Evolutionary conservation across 2,329 filamentous ascomycete species (phyloP), one percentile per base, ranked within the genome.

Genomic region (Claviceps africana): DNA sequence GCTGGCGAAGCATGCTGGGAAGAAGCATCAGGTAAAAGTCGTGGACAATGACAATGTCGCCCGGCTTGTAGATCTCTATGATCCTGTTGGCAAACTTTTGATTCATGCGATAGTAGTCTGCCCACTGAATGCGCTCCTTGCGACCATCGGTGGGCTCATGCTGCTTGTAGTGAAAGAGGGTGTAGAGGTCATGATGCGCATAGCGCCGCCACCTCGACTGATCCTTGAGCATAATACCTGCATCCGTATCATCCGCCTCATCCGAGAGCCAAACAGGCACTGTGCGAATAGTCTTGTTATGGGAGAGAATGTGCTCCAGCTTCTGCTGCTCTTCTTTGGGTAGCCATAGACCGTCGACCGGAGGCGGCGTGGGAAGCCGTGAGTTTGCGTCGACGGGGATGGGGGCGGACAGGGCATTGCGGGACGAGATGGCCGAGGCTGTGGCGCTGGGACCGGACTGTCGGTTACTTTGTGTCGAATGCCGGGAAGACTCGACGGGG

Each of bases 91-190:
- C 90, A 61, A 96, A 96, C 57, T 88, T 83, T 63, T 88, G 84
- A 71, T 96, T 97, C 80, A 96, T 85, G 51, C 85, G 83, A 66
- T 89, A 86, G 70, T 95, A 97, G 69, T 97, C 89, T 28, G 85
- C 82, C 90, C 91, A 97, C 60, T 89, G 83, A 43, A 85, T 76
- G 51, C 87, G 82, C 64, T 93, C 87, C 19, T 82, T 81, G 58
- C 86, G 82, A 37, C 89, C 89, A 65, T 96, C 87, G 13, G 83
- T 87, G 1, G 91, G 88, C 65, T 90, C 88, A 63, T 95, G 87
- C 63, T 93, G 88, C 70, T 95, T 95, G 75, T 97, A 97, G 69
- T 97, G 91, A 65, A 96, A 89, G 10, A 96, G 77, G 1, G 88
- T 89, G 70, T 95, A 96, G 30, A 97, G 75, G 61, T 95, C 87